Percentiles rank a stretch among this genome's conserved stretches.
phyloP scores from a whole-genome alignment of 441 rosid genomes.

The Gossypium trilobum region DNA sequence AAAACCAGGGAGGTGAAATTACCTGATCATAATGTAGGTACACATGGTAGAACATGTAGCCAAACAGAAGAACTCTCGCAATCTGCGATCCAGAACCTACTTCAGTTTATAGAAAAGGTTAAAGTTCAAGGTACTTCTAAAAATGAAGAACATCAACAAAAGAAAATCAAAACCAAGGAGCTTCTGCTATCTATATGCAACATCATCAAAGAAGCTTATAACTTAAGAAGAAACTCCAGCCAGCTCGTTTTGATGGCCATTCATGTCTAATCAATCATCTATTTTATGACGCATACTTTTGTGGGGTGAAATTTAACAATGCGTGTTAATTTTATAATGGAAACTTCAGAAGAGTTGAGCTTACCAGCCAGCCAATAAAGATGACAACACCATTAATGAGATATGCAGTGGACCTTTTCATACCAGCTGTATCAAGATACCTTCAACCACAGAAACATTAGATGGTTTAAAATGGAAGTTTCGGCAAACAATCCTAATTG shows the following conservation, averaged over 20 bases:
- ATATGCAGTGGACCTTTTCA: slow-evolving; percentile 46
- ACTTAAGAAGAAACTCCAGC: background rate
- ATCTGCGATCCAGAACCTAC: slow-evolving; percentile 28
- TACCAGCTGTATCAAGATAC: slow-evolving; percentile 29
- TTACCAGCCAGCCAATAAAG: slow-evolving; percentile 58
- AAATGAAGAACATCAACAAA: background rate
- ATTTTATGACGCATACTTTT: background rate
- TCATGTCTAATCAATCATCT: background rate
- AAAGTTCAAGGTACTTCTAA: background rate
- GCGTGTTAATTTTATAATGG: background rate
- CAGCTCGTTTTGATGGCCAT: background rate
- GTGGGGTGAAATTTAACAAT: background rate
- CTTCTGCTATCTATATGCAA: background rate
- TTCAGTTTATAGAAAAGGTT: slow-evolving; percentile 2
- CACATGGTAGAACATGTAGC: slow-evolving; percentile 55
- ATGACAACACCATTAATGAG: slow-evolving; percentile 49
- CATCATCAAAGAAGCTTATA: background rate
- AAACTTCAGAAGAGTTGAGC: slow-evolving; percentile 17
- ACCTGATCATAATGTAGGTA: slow-evolving; percentile 49
- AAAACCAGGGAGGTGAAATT: slow-evolving; percentile 10
- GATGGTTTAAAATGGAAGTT: background rate
- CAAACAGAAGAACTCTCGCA: slow-evolving; percentile 50
- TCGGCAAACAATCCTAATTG: background rate
- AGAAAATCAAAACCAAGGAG: background rate
- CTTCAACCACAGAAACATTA: slow-evolving; percentile 18